Conservation (phyloP, 306 rosid genomes). For the Dryas octopetala region DNA sequence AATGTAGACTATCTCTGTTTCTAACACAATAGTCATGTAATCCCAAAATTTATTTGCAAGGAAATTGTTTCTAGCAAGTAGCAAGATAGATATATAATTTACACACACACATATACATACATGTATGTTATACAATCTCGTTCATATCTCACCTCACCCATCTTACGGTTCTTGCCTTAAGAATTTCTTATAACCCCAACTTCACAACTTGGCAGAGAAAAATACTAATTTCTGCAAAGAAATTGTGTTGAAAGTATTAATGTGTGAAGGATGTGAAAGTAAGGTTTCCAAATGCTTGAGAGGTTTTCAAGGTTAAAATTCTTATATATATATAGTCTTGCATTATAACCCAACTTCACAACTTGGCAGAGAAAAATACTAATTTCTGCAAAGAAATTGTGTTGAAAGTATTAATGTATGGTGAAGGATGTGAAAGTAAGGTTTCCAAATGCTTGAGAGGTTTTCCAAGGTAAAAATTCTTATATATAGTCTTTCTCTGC, state of each 20-base stretch:
- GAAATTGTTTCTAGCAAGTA: not conserved
- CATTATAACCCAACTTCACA: no score
- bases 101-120: no score
- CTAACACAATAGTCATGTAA: no score
- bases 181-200: not conserved
- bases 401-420: slow-evolving; percentile 66
- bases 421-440: slow-evolving; percentile 62
- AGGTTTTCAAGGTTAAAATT: slow-evolving; percentile 46
- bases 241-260: slow-evolving; percentile 58
- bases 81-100: not conserved
- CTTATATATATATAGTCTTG: not conserved
- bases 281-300: slow-evolving; percentile 56
- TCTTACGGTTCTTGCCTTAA: not conserved
- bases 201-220: not conserved
- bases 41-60: no score
- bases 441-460: slow-evolving; percentile 51
- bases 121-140: not conserved
- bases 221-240: slow-evolving; percentile 10
- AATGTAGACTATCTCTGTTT: not conserved
- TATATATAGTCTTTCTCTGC: not conserved
- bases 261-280: slow-evolving; percentile 66
- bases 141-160: not conserved
- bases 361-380: slow-evolving; percentile 6
- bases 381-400: slow-evolving; percentile 30
- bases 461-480: slow-evolving; percentile 45